Conservation (phyloP, 805 yeast species). For the Lipomyces mesembrius region DNA sequence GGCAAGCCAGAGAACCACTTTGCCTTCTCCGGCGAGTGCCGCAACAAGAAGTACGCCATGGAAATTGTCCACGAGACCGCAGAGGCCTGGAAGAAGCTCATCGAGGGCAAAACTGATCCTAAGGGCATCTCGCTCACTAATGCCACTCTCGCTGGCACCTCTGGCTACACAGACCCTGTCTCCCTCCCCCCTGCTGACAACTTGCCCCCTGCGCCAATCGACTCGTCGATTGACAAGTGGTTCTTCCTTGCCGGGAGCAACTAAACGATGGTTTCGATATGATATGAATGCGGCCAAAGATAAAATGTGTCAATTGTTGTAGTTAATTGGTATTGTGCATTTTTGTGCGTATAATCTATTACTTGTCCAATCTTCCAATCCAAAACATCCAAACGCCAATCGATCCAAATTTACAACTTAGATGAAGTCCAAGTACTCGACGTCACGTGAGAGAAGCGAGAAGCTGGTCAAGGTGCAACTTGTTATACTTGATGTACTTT, state of each 20-base stretch:
- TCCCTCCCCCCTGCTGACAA: constrained; percentile 62
- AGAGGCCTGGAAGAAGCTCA: constrained; percentile 80
- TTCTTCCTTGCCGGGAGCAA: constrained; percentile 73
- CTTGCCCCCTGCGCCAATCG: constrained; percentile 86
- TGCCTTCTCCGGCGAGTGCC: constrained; percentile 95
- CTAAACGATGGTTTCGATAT: constrained; percentile 8
- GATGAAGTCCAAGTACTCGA: not conserved
- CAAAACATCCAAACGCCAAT: not conserved
- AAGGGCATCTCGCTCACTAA: constrained; percentile 74
- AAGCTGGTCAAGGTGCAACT: constrained; percentile 48
- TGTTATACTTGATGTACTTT: constrained; percentile 65
- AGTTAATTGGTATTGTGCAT: constrained; percentile 3
- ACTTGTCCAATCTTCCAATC: not conserved
- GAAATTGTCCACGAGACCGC: constrained; percentile 81
- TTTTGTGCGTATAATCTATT: not conserved
- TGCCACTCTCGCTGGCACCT: constrained; percentile 66
- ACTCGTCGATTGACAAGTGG: constrained; percentile 97
- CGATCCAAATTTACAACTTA: not conserved
- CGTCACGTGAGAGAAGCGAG: constrained; percentile 44
- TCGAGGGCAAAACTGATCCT: constrained; percentile 64
- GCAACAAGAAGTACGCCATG: constrained; percentile 82
- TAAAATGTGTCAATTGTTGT: not conserved
- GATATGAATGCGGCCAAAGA: not conserved
- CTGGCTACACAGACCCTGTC: constrained; percentile 55
- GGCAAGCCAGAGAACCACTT: constrained; percentile 96